Conservation (phyloP, 768 basidiomycete genomes). For the Hygrophoropsis aurantiaca region DNA sequence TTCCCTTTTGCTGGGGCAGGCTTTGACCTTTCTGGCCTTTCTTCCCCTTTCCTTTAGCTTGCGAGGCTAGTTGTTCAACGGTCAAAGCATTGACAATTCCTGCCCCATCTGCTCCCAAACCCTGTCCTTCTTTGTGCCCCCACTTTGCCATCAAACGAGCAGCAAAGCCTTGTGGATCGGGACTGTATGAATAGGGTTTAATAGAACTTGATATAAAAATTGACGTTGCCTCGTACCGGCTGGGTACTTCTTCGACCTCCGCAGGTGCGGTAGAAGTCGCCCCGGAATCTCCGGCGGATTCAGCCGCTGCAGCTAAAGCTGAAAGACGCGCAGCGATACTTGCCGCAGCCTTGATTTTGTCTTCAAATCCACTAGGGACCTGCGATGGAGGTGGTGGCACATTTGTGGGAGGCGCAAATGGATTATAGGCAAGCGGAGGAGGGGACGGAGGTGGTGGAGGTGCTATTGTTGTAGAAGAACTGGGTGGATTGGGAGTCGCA, state of each 20-base stretch:
- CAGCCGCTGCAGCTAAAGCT: slow-evolving; percentile 44
- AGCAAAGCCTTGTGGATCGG: slow-evolving; percentile 75
- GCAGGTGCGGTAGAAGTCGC: slow-evolving; percentile 23
- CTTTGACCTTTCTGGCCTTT: slow-evolving; percentile 36
- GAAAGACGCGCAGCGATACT: slow-evolving; percentile 77
- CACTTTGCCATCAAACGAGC: slow-evolving; percentile 92
- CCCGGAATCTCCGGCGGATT: slow-evolving; percentile 24
- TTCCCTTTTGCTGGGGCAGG: slow-evolving; percentile 37
- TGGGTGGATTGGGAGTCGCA: slow-evolving; percentile 20
- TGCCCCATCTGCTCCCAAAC: slow-evolving; percentile 78
- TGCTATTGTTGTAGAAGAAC: slow-evolving; percentile 5
- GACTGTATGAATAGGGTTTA: slow-evolving; percentile 24
- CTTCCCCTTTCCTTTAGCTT: slow-evolving; percentile 36
- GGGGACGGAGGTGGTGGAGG: slow-evolving; percentile 41
- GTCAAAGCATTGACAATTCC: slow-evolving; percentile 90
- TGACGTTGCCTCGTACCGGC: slow-evolving; percentile 12
- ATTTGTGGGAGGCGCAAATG: slow-evolving; percentile 63
- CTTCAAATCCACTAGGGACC: slow-evolving; percentile 50
- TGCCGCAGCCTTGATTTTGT: slow-evolving; percentile 72
- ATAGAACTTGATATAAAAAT: slow-evolving; percentile 2
- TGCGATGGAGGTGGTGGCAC: slow-evolving; percentile 51
- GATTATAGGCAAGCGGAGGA: slow-evolving; percentile 63
- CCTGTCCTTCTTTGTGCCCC: slow-evolving; percentile 94
- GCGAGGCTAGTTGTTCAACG: slow-evolving; percentile 62
- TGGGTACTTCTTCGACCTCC: slow-evolving; percentile 27